Evolutionary conservation across 2,329 filamentous ascomycete species (phyloP).

Genomic region (Fusarium sp.): DNA sequence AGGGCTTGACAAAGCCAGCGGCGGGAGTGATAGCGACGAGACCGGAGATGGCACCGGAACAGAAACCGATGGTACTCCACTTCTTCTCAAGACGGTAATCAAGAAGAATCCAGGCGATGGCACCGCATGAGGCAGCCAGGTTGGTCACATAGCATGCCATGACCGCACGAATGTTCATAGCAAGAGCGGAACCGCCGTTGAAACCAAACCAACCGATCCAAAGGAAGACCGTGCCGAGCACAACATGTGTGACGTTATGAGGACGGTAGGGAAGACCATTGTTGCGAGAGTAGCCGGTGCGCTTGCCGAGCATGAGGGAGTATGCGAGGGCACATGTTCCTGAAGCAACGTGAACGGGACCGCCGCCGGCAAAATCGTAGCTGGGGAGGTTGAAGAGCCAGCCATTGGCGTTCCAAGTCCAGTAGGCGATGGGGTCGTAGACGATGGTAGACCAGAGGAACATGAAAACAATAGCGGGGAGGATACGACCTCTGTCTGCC

Average conservation of each 20-base stretch:
- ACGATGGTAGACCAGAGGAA: conserved; percentile 78
- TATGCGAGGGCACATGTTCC: conserved; percentile 79
- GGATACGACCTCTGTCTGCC: conserved; percentile 70
- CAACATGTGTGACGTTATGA: conserved; percentile 79
- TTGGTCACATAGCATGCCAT: conserved; percentile 93
- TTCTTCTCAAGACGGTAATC: conserved; percentile 93
- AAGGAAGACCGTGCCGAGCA: conserved; percentile 78
- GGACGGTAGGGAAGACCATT: conserved; percentile 74
- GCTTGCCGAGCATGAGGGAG: conserved; percentile 78
- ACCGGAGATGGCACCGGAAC: conserved; percentile 87
- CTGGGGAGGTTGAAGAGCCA: conserved; percentile 77
- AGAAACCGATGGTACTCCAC: conserved; percentile 95
- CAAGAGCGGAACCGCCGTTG: conserved; percentile 86
- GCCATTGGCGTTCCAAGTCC: conserved; percentile 80
- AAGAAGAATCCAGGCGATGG: conserved; percentile 84
- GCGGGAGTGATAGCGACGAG: conserved; percentile 89
- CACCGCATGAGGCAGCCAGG: conserved; percentile 82
- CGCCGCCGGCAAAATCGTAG: conserved; percentile 80
- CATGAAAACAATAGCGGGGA: conserved; percentile 72
- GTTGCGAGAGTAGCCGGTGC: conserved; percentile 69
- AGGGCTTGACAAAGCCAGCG: conserved; percentile 80
- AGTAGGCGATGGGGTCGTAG: conserved; percentile 79
- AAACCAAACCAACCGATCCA: conserved; percentile 99
- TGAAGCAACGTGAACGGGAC: conserved; percentile 79
- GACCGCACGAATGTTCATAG: conserved; percentile 85